A percentile compares a stretch with the other conserved stretches of the same genome.
Conservation (phyloP, 768 basidiomycete species). For the Mycena vitilis region DNA sequence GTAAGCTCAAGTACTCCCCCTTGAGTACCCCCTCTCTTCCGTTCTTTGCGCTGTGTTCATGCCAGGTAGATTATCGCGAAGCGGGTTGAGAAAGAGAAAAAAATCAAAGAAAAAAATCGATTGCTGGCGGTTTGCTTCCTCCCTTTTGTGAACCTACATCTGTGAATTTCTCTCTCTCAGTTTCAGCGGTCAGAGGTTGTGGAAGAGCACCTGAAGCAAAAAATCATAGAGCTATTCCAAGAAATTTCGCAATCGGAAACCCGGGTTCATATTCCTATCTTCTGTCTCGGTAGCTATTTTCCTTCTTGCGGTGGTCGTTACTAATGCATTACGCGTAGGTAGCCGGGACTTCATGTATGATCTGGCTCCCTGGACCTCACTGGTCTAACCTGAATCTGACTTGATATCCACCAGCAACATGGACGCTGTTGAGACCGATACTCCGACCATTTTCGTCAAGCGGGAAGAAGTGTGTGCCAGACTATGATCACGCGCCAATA, state of each 20-base stretch:
- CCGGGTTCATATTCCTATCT: slow-evolving; percentile 23
- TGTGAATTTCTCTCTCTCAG: slow-evolving; percentile 2
- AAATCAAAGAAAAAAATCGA: slow-evolving; percentile 17
- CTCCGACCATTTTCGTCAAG: slow-evolving; percentile 10
- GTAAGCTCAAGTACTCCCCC: neutral
- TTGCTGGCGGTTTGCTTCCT: slow-evolving; percentile 24
- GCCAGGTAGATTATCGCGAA: slow-evolving; percentile 7
- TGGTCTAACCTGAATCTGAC: neutral
- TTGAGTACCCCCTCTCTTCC: neutral
- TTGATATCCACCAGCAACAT: slow-evolving; percentile 6
- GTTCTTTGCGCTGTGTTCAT: neutral
- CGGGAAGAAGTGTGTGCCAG: slow-evolving; percentile 19
- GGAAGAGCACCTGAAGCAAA: neutral
- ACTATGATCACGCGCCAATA: neutral
- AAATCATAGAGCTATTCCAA: slow-evolving; percentile 13
- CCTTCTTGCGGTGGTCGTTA: neutral
- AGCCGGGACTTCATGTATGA: slow-evolving; percentile 33
- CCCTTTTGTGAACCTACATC: neutral
- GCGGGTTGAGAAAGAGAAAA: neutral
- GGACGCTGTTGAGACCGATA: slow-evolving; percentile 12
- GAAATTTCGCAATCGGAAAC: neutral
- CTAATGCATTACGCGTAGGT: slow-evolving; percentile 4
- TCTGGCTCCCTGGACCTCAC: too few relatives aligned
- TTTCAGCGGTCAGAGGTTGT: slow-evolving; percentile 24
- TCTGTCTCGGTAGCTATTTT: slow-evolving; percentile 25